These are phyloP conservation scores for Colletotrichum salicis DNA, from an alignment of 2,329 filamentous ascomycete species.

Conservation along the genomic window DNA sequence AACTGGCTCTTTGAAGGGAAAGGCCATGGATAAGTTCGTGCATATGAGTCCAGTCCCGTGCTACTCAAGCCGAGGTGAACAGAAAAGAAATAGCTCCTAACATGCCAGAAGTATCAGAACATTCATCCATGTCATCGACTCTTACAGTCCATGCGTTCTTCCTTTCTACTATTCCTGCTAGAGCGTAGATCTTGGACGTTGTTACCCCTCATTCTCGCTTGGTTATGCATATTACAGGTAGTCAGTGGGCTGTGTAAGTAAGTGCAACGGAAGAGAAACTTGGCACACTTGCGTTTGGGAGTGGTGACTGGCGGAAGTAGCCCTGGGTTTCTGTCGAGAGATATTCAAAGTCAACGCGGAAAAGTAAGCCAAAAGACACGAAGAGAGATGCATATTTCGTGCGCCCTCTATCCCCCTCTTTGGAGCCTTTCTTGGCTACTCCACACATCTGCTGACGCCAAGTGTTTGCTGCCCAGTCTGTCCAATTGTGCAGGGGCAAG, in stretches of 20 bases:
- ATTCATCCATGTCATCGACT: no score
- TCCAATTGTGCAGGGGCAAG: slow-evolving; percentile 18
- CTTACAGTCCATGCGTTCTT: not conserved
- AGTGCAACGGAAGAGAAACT: slow-evolving; percentile 13
- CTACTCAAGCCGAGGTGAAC: no score
- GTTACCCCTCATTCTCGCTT: not conserved
- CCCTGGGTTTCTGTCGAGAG: not conserved
- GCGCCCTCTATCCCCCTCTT: not conserved
- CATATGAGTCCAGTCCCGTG: no score
- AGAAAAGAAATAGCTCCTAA: no score
- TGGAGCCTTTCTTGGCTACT: slow-evolving; percentile 30
- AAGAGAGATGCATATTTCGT: not conserved
- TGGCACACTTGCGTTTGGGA: slow-evolving; percentile 1
- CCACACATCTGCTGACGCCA: slow-evolving; percentile 36
- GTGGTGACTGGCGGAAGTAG: not conserved
- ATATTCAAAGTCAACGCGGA: not conserved
- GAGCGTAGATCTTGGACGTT: not conserved
- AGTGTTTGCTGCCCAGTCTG: slow-evolving; percentile 25
- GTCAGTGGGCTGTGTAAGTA: slow-evolving; percentile 9
- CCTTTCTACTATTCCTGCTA: not conserved
- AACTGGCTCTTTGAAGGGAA: no score
- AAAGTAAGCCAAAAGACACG: not conserved
- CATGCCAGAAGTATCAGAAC: no score
- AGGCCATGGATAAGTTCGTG: no score
- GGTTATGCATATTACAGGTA: not conserved